Evolutionary conservation across 768 basidiomycete species (phyloP).

Genomic region (Russula virescens): DNA sequence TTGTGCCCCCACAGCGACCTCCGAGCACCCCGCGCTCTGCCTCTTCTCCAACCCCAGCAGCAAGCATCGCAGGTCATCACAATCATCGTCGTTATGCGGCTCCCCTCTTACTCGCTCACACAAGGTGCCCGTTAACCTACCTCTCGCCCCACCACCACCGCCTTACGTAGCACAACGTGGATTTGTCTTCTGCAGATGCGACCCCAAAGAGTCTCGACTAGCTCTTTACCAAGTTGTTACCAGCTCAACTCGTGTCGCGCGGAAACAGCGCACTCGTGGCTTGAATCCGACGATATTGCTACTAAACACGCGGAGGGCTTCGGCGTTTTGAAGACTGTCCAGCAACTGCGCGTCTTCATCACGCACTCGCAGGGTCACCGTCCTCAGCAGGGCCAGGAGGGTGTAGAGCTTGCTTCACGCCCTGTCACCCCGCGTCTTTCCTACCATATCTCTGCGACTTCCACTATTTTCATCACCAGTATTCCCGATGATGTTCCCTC

Average conservation of each 20-base stretch:
- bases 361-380: constrained; percentile 40
- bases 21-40: constrained; percentile 12
- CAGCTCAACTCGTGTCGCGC: constrained; percentile 27
- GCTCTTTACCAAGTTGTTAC: constrained; percentile 27
- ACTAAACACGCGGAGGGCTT: constrained; percentile 38
- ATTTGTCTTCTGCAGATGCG: constrained; percentile 51
- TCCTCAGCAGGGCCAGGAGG: constrained; percentile 5
- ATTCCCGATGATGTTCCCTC: constrained; percentile 23
- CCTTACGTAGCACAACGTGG: not conserved
- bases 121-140: not conserved
- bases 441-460: constrained; percentile 43
- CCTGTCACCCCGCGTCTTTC: constrained; percentile 31
- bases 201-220: constrained; percentile 45
- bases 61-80: constrained; percentile 1
- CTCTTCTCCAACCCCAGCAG: constrained; percentile 13
- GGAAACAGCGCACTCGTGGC: constrained; percentile 45
- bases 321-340: constrained; percentile 59
- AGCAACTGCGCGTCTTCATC: constrained; percentile 54
- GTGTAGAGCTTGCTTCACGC: constrained; percentile 22
- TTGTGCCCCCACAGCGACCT: constrained; percentile 7
- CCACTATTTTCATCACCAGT: constrained; percentile 21
- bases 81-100: constrained; percentile 24
- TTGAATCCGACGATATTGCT: constrained; percentile 38
- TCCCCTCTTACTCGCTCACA: constrained; percentile 3
- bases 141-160: not conserved